Evolutionary conservation across 139 green algal species (phyloP).

Genomic region (Chlamydomonas sphaeroides): DNA sequence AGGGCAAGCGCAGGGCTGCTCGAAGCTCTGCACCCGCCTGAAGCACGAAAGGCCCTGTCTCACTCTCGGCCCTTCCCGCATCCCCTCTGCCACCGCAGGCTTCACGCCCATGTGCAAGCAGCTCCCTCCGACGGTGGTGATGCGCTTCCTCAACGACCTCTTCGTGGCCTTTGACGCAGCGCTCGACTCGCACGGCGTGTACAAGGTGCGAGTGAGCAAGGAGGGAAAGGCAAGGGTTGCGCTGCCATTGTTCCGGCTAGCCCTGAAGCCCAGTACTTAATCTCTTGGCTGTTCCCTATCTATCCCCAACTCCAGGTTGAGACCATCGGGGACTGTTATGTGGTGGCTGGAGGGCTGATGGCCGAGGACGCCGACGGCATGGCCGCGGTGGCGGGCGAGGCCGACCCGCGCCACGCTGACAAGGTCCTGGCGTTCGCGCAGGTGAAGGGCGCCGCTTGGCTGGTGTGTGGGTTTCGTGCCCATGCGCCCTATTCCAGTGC

Average conservation of each 20-base stretch:
- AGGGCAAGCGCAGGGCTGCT: too few relatives aligned
- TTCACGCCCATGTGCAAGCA: constrained; percentile 14
- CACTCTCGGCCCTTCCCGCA: too few relatives aligned
- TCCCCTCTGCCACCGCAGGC: too few relatives aligned
- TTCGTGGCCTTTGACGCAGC: constrained; percentile 12
- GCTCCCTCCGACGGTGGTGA: not conserved
- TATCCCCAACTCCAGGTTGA: not conserved
- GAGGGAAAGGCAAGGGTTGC: not conserved
- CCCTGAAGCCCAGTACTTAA: not conserved
- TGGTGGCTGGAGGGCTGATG: constrained; percentile 21
- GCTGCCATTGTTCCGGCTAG: not conserved
- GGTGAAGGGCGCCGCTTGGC: not conserved
- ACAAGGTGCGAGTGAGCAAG: not conserved
- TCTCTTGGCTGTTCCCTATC: too few relatives aligned
- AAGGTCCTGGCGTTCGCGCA: not conserved
- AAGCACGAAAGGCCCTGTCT: too few relatives aligned
- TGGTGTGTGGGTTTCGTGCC: not conserved
- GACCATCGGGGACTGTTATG: constrained; percentile 19
- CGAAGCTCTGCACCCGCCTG: too few relatives aligned
- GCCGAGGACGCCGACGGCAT: constrained; percentile 8
- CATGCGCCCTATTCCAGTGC: not conserved
- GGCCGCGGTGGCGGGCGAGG: not conserved
- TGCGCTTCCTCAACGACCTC: constrained; percentile 13
- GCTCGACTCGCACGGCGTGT: constrained; percentile 15
- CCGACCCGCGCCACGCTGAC: not conserved